Conservation (phyloP, 2,329 filamentous ascomycete species). For the Juglanconis sp. region DNA sequence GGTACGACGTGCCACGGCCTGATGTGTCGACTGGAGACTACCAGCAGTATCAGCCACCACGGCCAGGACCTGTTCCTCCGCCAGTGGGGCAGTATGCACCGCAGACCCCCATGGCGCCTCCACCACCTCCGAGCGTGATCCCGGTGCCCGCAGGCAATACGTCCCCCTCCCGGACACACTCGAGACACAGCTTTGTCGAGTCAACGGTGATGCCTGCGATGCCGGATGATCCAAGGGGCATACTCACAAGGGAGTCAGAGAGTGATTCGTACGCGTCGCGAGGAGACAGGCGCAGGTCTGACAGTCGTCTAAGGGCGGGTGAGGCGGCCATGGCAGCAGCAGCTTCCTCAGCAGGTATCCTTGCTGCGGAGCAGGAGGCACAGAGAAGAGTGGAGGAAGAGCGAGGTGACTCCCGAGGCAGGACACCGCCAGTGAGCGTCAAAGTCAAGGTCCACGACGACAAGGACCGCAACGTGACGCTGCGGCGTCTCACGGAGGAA, state of each 20-base stretch:
- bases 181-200: slow-evolving; percentile 35
- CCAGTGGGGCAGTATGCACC: slow-evolving; percentile 11
- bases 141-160: slow-evolving; percentile 9
- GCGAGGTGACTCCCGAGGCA: slow-evolving; percentile 36
- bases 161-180: slow-evolving; percentile 35
- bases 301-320: slow-evolving; percentile 43
- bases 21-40: slow-evolving; percentile 28
- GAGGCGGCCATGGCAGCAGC: slow-evolving; percentile 46
- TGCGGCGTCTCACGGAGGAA: slow-evolving; percentile 59
- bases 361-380: slow-evolving; percentile 47
- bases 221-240: slow-evolving; percentile 50
- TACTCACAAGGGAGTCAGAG: slow-evolving; percentile 37
- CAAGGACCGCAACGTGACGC: slow-evolving; percentile 57
- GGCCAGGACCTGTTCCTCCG: slow-evolving; percentile 19
- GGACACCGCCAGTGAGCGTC: slow-evolving; percentile 49
- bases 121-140: slow-evolving; percentile 4
- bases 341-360: slow-evolving; percentile 42
- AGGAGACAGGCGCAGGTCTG: slow-evolving; percentile 41
- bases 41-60: slow-evolving; percentile 29
- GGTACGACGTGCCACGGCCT: slow-evolving; percentile 21
- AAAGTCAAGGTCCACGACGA: slow-evolving; percentile 61
- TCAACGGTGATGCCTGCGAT: slow-evolving; percentile 50
- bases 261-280: slow-evolving; percentile 42
- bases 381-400: slow-evolving; percentile 26
- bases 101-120: background rate